phyloP scores from a whole-genome alignment of 1,284 basidiomycete species.

The Rhodotorula sp. region DNA sequence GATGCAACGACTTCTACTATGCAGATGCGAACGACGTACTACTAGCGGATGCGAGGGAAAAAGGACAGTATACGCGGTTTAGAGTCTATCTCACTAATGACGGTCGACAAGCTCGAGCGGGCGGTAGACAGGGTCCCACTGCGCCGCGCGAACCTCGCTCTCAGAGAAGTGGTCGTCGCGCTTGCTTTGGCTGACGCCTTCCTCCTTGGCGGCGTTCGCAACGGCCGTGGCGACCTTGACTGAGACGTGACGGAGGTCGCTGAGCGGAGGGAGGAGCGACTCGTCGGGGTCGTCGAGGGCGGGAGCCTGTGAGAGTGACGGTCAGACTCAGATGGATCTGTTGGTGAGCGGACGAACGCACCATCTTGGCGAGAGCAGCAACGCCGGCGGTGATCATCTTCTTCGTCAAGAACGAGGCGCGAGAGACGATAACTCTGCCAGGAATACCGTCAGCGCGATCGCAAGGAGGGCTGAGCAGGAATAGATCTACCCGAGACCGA shows the following conservation, averaged over 20 bases:
- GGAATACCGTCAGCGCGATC: background rate
- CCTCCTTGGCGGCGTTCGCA: slow-evolving; percentile 68
- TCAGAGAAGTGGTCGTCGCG: slow-evolving; percentile 60
- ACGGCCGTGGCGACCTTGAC: slow-evolving; percentile 76
- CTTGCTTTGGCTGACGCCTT: slow-evolving; percentile 63
- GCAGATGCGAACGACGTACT: too few species aligned
- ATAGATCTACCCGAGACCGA: slow-evolving; percentile 63
- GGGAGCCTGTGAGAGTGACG: slow-evolving; percentile 54
- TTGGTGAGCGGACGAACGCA: too few species aligned
- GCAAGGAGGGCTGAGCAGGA: background rate
- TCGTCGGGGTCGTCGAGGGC: slow-evolving; percentile 64
- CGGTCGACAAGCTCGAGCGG: slow-evolving; percentile 27
- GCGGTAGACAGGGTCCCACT: slow-evolving; percentile 38
- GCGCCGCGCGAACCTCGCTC: slow-evolving; percentile 22
- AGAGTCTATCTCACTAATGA: background rate
- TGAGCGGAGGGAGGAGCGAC: slow-evolving; percentile 68
- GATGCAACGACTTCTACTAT: too few species aligned
- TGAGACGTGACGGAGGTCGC: slow-evolving; percentile 65
- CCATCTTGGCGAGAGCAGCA: slow-evolving; percentile 63
- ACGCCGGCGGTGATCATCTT: slow-evolving; percentile 76
- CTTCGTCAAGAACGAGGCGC: slow-evolving; percentile 64
- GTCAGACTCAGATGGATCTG: too few species aligned
- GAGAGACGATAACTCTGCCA: slow-evolving; percentile 50
- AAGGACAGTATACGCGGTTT: background rate
- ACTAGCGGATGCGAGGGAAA: background rate